A percentile compares a stretch with the other conserved stretches of the same genome.
phyloP scores from a whole-genome alignment of 225 moss, liverwort and hornwort species.

The Sphagnum tenellum region DNA sequence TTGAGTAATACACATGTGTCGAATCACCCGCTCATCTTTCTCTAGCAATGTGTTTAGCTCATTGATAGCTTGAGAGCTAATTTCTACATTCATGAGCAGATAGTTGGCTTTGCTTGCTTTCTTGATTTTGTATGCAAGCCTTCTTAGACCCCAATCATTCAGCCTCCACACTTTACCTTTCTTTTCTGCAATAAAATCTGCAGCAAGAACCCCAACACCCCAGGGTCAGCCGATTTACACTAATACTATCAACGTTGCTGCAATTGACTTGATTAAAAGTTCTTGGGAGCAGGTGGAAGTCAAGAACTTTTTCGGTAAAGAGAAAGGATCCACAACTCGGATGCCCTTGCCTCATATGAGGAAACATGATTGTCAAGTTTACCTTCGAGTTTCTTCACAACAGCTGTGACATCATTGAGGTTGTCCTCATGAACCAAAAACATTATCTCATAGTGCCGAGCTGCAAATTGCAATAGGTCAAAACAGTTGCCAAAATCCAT shows the following conservation, averaged over 20 bases:
- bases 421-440: constrained; percentile 35
- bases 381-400: constrained; percentile 37
- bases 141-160: constrained; percentile 83
- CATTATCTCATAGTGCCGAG: constrained; percentile 42
- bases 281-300: too few relatives aligned
- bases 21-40: constrained; percentile 83
- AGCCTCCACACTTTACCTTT: constrained; percentile 75
- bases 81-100: constrained; percentile 91
- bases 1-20: constrained; percentile 75
- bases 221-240: too few relatives aligned
- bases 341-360: too few relatives aligned
- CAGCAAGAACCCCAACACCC: background rate
- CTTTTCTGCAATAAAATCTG: constrained; percentile 68
- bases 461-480: background rate
- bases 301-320: too few relatives aligned
- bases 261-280: too few relatives aligned
- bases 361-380: background rate
- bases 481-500: too few relatives aligned
- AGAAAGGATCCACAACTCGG: too few relatives aligned
- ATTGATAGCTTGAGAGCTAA: constrained; percentile 56
- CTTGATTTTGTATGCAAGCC: constrained; percentile 74
- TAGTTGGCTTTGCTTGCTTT: constrained; percentile 74
- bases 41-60: constrained; percentile 68
- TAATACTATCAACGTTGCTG: too few relatives aligned
- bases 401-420: constrained; percentile 25